Evolutionary conservation across 164 flowering plant genomes (phyloP).

Genomic region (Piper longum): DNA sequence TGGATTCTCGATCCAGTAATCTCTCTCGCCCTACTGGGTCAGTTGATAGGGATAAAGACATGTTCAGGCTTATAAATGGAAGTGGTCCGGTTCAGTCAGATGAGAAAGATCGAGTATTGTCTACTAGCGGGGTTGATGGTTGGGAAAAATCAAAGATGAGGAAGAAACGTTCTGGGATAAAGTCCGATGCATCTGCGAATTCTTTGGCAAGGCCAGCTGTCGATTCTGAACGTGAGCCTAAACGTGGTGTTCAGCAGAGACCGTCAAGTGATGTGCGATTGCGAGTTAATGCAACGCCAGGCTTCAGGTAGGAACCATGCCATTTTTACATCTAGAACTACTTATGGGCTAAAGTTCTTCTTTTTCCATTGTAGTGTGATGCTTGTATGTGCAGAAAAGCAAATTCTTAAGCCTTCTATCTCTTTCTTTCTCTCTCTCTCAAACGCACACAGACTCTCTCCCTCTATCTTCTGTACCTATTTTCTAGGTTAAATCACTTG

Average conservation of each 20-base stretch:
- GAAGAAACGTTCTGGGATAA: conserved; percentile 71
- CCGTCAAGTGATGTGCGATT: conserved; percentile 32
- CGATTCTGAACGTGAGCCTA: conserved; percentile 45
- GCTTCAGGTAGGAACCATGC: conserved; percentile 28
- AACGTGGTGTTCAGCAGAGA: conserved; percentile 38
- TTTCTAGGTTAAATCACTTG: too few species aligned
- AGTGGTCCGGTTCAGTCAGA: conserved; percentile 25
- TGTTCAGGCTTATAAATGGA: conserved; percentile 35
- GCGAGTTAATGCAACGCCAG: conserved; percentile 33
- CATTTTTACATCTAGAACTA: background rate
- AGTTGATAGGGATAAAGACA: conserved; percentile 49
- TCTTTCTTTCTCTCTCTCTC: too few species aligned
- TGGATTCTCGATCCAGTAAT: conserved; percentile 41
- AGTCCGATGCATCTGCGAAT: conserved; percentile 41
- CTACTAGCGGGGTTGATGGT: conserved; percentile 40
- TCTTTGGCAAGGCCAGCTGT: conserved; percentile 31
- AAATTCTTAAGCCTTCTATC: too few species aligned
- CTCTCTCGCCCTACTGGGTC: conserved; percentile 37
- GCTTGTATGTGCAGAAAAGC: too few species aligned
- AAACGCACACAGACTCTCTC: too few species aligned
- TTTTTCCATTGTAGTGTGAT: too few species aligned
- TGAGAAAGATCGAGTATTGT: conserved; percentile 39
- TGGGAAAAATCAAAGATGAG: conserved; percentile 90
- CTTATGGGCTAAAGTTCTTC: too few species aligned
- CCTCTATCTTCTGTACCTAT: too few species aligned